Evolutionary conservation across 2,329 filamentous ascomycete genomes (phyloP), one percentile per base, ranked within the genome.

Genomic region (Talaromyces sp.): DNA sequence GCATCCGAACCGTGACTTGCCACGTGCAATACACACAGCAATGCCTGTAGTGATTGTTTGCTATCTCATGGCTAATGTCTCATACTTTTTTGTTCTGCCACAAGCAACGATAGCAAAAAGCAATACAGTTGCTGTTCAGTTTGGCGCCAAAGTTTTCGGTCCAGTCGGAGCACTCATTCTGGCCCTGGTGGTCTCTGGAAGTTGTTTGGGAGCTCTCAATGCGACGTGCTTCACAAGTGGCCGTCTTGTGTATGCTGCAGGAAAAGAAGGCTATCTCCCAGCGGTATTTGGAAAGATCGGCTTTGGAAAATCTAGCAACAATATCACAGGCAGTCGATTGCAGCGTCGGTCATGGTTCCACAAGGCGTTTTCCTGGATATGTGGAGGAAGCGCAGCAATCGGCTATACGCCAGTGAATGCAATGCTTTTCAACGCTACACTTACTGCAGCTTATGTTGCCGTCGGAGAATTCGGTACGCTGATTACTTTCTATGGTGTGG

Each of bases 341-440:
- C 79, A 81, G 43, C 72, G 67, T 56, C 80, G 78, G 47, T 85
- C 83, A 63, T 88, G 87, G 81, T 77, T 87, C 59, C 82, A 82
- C 9, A 89, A 87, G 68, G 80, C 80, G 22, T 71, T 93, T 13
- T 84, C 85, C 1, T 80, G 81, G n/a, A 74, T 89, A 57, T 83
- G 93, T 37, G 91, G 91, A 19, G 93, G 96, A 71, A 89, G 88
- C 63, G 86, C 92, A 61, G 88, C 88, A 2, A 85, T 98, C 61
- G 96, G 96, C 77, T 95, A 90, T 81, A 99, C 95, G 0, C 95
- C 95, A n/a, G 89, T 98, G 69, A 90, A 93, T 70, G 95, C 95
- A 7, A 91, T 98, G 79, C 73, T 90, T 1, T 87, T 98, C 70
- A 99, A 99, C 77, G 85, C 85, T 47, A 69, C 80, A 3, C 80